Percentiles rank a stretch among this genome's conserved stretches.
Evolutionary conservation across 2,329 filamentous ascomycete species (phyloP).

Genomic region (Shiraia sp.): DNA sequence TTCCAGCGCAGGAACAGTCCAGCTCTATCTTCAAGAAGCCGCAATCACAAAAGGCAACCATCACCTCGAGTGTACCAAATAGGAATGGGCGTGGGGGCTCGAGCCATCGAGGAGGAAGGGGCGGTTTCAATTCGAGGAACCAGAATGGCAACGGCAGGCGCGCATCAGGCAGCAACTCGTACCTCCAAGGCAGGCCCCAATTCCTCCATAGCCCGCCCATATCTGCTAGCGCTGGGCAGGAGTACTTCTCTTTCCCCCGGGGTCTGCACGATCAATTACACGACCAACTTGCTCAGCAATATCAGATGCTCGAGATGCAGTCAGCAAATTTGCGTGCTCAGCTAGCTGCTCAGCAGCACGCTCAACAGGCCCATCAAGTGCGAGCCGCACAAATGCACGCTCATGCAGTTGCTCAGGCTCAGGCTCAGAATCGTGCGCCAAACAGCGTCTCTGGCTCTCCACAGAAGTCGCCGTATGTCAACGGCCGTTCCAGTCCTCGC

Average conservation of each 20-base stretch:
- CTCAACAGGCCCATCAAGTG: conserved; percentile 44
- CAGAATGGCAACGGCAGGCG: conserved; percentile 53
- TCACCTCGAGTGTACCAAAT: conserved; percentile 54
- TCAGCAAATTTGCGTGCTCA: conserved; percentile 42
- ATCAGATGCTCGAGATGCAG: conserved; percentile 51
- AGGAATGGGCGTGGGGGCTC: conserved; percentile 53
- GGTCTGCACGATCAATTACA: conserved; percentile 49
- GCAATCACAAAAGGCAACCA: conserved; percentile 58
- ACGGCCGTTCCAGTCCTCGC: conserved; percentile 38
- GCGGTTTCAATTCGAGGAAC: conserved; percentile 54
- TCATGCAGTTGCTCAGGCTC: conserved; percentile 42
- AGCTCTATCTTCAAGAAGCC: conserved; percentile 56
- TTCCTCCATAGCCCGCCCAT: conserved; percentile 51
- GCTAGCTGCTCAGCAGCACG: conserved; percentile 42
- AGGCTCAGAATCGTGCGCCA: conserved; percentile 39
- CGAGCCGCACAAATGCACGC: conserved; percentile 43
- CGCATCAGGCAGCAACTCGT: conserved; percentile 61
- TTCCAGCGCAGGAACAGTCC: conserved; percentile 76
- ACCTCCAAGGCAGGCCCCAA: conserved; percentile 43
- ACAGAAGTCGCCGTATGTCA: conserved; percentile 42
- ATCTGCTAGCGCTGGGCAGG: conserved; percentile 37
- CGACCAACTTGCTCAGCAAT: conserved; percentile 55
- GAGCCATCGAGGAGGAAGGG: conserved; percentile 50
- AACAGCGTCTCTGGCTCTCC: conserved; percentile 47
- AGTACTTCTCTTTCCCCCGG: conserved; percentile 50